Evolutionary conservation across 169 alveolate genomes (phyloP).

Genomic region (Plasmodium vivax): DNA sequence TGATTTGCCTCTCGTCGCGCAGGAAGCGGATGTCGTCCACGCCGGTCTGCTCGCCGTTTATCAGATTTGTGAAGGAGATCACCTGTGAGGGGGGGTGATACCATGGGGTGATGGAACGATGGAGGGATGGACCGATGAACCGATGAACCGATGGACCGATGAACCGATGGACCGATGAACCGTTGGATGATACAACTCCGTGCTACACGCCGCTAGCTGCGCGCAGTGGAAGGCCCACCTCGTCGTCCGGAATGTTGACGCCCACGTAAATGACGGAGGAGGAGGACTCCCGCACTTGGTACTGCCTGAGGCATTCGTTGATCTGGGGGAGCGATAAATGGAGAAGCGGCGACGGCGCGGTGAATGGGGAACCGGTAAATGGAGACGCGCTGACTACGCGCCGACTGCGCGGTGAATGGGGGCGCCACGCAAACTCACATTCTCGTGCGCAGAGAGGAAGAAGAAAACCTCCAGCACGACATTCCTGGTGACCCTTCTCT

Average conservation of each 20-base stretch:
- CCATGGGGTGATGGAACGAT: neutral
- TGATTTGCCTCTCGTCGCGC: constrained; percentile 21
- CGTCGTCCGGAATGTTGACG: constrained; percentile 22
- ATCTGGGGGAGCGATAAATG: neutral
- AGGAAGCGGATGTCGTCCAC: constrained; percentile 22
- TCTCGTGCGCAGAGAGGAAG: constrained; percentile 55
- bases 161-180: too few relatives aligned
- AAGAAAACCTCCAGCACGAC: constrained; percentile 40
- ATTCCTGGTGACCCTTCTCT: constrained; percentile 51
- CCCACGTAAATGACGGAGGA: constrained; percentile 65
- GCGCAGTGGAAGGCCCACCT: neutral
- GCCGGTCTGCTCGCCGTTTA: constrained; percentile 10
- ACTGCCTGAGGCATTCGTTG: constrained; percentile 47
- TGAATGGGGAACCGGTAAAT: neutral
- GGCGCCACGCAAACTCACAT: neutral
- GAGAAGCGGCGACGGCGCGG: neutral
- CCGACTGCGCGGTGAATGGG: neutral
- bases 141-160: neutral
- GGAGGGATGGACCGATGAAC: neutral
- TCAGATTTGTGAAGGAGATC: neutral
- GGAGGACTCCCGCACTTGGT: constrained; percentile 23
- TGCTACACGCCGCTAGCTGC: neutral
- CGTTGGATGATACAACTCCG: neutral
- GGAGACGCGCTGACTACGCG: neutral
- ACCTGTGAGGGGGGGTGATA: neutral